Percentiles rank a stretch among this genome's conserved stretches.
These are phyloP conservation scores for Saccharata proteae DNA, from an alignment of 2,329 filamentous ascomycete genomes.

Conservation along the genomic window DNA sequence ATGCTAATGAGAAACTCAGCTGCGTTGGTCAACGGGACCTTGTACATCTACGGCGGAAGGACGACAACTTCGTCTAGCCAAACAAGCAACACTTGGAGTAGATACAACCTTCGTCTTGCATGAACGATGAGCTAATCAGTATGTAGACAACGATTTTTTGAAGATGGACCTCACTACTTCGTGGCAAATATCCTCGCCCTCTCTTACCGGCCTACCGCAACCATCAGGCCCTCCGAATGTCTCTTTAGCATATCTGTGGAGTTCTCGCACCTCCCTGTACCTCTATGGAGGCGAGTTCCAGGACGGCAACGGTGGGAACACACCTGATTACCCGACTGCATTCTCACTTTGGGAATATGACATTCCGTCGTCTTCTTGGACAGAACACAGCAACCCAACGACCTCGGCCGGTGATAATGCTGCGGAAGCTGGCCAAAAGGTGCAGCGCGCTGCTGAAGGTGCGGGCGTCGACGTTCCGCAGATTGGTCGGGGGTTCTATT, in stretches of 20 bases:
- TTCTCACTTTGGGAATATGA: constrained; percentile 61
- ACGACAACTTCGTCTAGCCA: constrained; percentile 47
- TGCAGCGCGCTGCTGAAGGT: constrained; percentile 62
- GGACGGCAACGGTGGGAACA: constrained; percentile 28
- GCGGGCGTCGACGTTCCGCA: constrained; percentile 59
- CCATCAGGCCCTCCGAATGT: constrained; percentile 60
- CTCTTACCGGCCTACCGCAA: constrained; percentile 48
- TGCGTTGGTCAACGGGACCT: constrained; percentile 59
- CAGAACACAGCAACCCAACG: constrained; percentile 46
- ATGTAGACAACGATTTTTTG: constrained; percentile 56
- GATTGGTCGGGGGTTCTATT: constrained; percentile 63
- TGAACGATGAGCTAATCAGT: constrained; percentile 11
- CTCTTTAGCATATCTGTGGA: constrained; percentile 64
- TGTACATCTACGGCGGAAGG: constrained; percentile 66
- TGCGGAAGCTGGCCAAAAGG: constrained; percentile 39
- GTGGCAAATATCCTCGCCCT: constrained; percentile 56
- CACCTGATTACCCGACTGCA: constrained; percentile 44
- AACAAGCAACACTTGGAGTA: constrained; percentile 56
- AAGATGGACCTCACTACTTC: constrained; percentile 58
- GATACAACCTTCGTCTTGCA: constrained; percentile 15
- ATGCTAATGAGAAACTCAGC: constrained; percentile 25
- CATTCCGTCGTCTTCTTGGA: constrained; percentile 48
- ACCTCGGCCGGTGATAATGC: constrained; percentile 55
- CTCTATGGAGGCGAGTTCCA: constrained; percentile 67
- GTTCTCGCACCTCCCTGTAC: constrained; percentile 55